Conservation (phyloP, 306 rosid species). For the Sicyos baderoa region DNA sequence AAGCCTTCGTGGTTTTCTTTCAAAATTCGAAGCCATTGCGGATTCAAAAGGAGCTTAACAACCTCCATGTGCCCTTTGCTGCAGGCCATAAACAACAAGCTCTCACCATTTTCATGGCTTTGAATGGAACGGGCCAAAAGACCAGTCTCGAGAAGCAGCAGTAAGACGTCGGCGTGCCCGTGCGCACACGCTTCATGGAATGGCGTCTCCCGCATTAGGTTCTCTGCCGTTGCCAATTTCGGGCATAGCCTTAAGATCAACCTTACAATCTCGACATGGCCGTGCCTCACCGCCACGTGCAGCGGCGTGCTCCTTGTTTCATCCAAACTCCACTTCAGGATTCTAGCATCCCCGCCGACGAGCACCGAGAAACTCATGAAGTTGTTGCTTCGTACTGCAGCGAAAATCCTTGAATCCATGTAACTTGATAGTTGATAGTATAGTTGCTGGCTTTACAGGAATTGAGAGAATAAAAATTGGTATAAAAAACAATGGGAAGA, state of each 20-base stretch:
- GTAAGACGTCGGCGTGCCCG: slow-evolving; percentile 33
- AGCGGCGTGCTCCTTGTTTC: slow-evolving; percentile 40
- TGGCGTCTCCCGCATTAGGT: slow-evolving; percentile 48
- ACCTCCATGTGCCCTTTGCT: slow-evolving; percentile 22
- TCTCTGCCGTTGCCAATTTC: slow-evolving; percentile 33
- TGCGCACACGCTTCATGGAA: slow-evolving; percentile 47
- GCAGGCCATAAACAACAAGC: slow-evolving; percentile 44
- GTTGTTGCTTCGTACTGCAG: slow-evolving; percentile 38
- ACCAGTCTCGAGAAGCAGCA: slow-evolving; percentile 39
- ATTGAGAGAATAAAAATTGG: no score
- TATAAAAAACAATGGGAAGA: no score
- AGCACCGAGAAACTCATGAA: slow-evolving; percentile 23
- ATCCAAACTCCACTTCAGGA: slow-evolving; percentile 34
- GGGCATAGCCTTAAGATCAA: slow-evolving; percentile 45
- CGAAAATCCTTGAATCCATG: slow-evolving; percentile 48
- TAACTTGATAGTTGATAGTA: no score
- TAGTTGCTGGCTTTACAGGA: no score
- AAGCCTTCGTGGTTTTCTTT: slow-evolving; percentile 27
- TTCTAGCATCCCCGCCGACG: slow-evolving; percentile 19
- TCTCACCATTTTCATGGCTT: slow-evolving; percentile 28
- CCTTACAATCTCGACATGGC: slow-evolving; percentile 35
- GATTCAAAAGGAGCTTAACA: slow-evolving; percentile 37
- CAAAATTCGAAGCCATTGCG: slow-evolving; percentile 22
- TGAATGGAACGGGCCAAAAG: slow-evolving; percentile 36
- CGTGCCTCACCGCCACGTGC: slow-evolving; percentile 55